Conservation (phyloP, 23 red algal species). For the Gracilariopsis chorda region DNA sequence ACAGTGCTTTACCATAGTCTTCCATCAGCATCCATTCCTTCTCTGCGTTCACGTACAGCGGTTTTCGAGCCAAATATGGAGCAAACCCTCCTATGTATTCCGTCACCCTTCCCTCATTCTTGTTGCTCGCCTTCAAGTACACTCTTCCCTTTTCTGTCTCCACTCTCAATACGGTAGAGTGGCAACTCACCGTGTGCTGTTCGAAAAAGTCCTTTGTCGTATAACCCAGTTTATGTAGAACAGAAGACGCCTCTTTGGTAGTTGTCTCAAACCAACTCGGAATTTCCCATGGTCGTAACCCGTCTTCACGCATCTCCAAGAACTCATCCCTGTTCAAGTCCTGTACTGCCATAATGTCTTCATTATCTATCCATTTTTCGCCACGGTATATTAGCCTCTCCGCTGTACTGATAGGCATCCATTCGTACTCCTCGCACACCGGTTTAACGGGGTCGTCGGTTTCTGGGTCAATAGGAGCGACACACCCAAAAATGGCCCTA, state of each 20-base stretch:
- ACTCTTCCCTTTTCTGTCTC: not conserved
- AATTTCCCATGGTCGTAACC: not conserved
- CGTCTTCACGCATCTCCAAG: no score
- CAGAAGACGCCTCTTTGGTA: not conserved
- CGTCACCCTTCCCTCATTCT: not conserved
- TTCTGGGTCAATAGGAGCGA: not conserved
- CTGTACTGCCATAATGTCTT: not conserved
- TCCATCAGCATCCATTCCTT: slow-evolving; percentile 12
- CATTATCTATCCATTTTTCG: not conserved
- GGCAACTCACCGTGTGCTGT: not conserved
- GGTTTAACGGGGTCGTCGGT: not conserved
- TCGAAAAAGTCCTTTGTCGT: not conserved
- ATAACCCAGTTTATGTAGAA: not conserved
- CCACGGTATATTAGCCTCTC: no score
- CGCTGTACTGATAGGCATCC: no score
- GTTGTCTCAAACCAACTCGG: not conserved
- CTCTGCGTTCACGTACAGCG: not conserved
- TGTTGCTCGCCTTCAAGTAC: not conserved
- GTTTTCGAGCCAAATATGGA: not conserved
- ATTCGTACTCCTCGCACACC: not conserved
- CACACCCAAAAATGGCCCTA: not conserved
- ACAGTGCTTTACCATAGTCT: not conserved
- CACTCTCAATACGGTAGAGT: not conserved
- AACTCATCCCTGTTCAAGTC: no score
- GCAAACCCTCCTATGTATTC: not conserved